Evolutionary conservation across 148 eudicot genomes (phyloP), one percentile per base, ranked within the genome.

Genomic region (Camellia japonica): DNA sequence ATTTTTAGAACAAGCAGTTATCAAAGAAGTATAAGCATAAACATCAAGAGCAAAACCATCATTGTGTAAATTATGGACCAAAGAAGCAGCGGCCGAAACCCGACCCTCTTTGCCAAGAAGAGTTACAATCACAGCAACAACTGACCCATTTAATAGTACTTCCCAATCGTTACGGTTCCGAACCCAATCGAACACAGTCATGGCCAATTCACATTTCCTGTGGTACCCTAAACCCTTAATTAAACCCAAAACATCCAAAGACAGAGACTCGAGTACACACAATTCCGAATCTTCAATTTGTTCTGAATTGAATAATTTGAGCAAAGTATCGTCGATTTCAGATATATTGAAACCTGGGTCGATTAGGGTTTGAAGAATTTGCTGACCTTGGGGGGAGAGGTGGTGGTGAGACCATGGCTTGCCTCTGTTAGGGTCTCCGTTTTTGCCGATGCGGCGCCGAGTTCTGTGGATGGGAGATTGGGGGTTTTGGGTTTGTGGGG

Each of bases 11-110:
- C 75, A 95, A 60, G 90, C 93, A 85, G 88, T 86, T 13, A 92
- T 85, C 87, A 95, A 71, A 38, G 98, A 89, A 74, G 97, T 95
- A 80, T 93, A 93, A 6, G 90, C 93, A 81, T 88, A 90, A 65
- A 92, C 98, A 90, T 93, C 95, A 69, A 95, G 79, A 43, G 80
- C 79, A 78, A 92, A 90, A 62, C 97, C 94, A 79, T 86, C 93
- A 76, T 86, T 80, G n/a, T 76, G 68, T 75, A 95, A 80, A 60
- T 79, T 80, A 81, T 81, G 86, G 71, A 95, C 75, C 86, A 95
- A 83, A 54, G 86, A 79, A 54, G 90, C 82, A 0, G 97, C 98
- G 11, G 76, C 71, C n/a, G 90, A 87, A 41, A 92, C 88, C 76
- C 79, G 79, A 18, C 97, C 93, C 82, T 88, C 92, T 81, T 89